Evolutionary conservation across 1,284 basidiomycete species (phyloP).

Genomic region (Boletellus deceptivus): DNA sequence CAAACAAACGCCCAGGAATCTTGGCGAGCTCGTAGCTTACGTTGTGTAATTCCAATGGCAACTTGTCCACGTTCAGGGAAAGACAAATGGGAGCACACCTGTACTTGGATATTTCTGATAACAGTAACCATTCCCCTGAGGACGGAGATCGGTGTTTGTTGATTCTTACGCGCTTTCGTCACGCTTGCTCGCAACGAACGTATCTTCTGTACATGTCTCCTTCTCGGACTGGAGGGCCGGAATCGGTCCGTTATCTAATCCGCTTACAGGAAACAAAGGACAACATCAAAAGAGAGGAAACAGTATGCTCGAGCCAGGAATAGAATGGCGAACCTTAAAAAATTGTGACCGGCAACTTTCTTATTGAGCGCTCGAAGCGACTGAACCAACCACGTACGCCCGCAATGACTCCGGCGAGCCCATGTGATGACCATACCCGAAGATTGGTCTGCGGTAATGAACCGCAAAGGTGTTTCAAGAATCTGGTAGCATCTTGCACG

Average conservation of each 20-base stretch:
- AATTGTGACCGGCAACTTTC: neutral
- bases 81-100: neutral
- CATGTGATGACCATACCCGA: too few relatives aligned
- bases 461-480: too few relatives aligned
- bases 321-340: neutral
- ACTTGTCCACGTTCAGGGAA: slow-evolving; percentile 11
- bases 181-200: neutral
- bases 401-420: neutral
- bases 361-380: neutral
- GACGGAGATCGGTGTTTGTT: neutral
- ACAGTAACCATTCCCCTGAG: neutral
- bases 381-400: neutral
- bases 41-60: neutral
- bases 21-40: too few relatives aligned
- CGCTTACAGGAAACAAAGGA: too few relatives aligned
- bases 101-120: neutral
- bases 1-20: too few relatives aligned
- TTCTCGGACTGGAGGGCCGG: too few relatives aligned
- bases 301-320: neutral
- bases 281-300: neutral
- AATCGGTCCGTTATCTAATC: too few relatives aligned
- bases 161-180: neutral
- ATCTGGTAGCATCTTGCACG: too few relatives aligned
- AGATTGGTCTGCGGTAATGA: too few relatives aligned
- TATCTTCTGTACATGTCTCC: too few relatives aligned